phyloP scores from a whole-genome alignment of 1,284 basidiomycete genomes.

The Sporisorium sorghi region DNA sequence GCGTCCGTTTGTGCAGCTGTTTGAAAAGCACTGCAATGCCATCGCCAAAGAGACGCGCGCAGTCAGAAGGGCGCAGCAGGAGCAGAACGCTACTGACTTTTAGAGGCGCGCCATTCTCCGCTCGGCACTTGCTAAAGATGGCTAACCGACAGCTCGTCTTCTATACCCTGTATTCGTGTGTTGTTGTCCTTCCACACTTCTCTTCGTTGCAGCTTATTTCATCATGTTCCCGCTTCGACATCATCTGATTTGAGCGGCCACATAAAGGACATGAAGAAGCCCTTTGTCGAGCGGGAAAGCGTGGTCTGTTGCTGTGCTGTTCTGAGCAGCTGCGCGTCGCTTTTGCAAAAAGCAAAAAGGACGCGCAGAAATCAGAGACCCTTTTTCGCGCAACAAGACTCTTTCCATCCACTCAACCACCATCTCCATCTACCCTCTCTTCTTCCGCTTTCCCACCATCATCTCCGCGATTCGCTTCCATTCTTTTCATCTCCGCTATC shows the following conservation, averaged over 20 bases:
- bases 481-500: not conserved
- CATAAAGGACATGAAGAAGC: no score
- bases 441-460: not conserved
- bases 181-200: not conserved
- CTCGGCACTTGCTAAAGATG: not conserved
- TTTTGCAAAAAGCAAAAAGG: not conserved
- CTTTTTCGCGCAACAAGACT: not conserved
- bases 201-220: not conserved
- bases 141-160: constrained; percentile 3
- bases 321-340: not conserved
- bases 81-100: constrained; percentile 46
- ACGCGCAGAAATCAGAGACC: not conserved
- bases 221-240: no score
- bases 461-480: no score
- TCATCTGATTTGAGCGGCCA: no score
- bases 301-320: not conserved
- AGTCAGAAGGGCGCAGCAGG: constrained; percentile 33
- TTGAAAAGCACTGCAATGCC: constrained; percentile 78
- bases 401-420: not conserved
- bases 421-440: not conserved
- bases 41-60: constrained; percentile 46
- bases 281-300: no score
- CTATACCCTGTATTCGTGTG: constrained; percentile 5
- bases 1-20: constrained; percentile 87
- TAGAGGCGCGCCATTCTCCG: constrained; percentile 6